Evolutionary conservation across 2,329 filamentous ascomycete species (phyloP).

Genomic region (Colletotrichum sp.): DNA sequence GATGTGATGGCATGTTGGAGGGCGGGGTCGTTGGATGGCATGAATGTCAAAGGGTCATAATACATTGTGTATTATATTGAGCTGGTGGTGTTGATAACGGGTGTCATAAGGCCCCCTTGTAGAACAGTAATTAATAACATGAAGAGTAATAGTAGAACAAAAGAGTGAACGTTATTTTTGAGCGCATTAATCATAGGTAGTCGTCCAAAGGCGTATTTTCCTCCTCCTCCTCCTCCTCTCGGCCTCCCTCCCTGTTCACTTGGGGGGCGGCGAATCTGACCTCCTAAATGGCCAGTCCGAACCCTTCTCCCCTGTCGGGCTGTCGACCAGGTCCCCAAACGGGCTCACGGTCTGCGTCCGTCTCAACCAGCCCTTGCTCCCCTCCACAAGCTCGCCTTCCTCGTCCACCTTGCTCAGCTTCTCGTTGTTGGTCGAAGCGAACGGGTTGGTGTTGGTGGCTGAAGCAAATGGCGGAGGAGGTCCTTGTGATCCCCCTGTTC

Average conservation of each 20-base stretch:
- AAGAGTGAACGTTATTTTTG: background rate
- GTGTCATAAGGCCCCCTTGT: background rate
- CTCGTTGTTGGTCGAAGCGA: background rate
- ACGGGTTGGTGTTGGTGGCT: background rate
- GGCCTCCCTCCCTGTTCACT: background rate
- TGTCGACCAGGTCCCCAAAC: slow-evolving; percentile 32
- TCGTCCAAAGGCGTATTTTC: background rate
- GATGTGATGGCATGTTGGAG: background rate
- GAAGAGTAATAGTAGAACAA: background rate
- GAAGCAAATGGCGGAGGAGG: background rate
- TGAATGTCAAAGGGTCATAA: background rate
- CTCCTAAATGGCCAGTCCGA: slow-evolving; percentile 13
- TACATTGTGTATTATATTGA: background rate
- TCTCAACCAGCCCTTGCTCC: slow-evolving; percentile 33
- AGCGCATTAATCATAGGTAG: background rate
- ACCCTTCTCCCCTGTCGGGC: background rate
- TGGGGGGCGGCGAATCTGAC: background rate
- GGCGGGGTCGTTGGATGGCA: background rate
- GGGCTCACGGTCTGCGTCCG: slow-evolving; percentile 37
- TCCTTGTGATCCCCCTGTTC: background rate
- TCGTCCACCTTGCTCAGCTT: slow-evolving; percentile 10
- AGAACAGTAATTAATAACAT: background rate
- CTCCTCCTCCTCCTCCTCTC: background rate
- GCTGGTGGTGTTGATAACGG: background rate
- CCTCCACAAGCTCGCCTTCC: slow-evolving; percentile 9